Evolutionary conservation across 306 rosid genomes (phyloP), one percentile per base, ranked within the genome.

Genomic region (Castanopsis chinensis): DNA sequence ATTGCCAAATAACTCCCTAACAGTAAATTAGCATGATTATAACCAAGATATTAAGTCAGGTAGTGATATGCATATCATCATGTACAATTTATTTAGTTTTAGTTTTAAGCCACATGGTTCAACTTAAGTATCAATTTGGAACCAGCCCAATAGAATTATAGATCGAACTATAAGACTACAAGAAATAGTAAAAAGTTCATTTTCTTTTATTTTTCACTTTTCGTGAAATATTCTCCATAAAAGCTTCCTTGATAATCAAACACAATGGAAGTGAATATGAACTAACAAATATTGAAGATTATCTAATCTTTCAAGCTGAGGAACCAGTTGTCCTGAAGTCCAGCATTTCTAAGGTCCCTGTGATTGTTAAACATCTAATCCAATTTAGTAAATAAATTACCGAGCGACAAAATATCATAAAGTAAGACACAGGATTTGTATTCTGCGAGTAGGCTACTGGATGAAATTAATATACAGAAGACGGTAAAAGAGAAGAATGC

Each of bases 231-330:
- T 25, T 59, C 12, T 23, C 30, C 65, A 20, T 1, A 11, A 45
- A 10, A 45, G 4, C 52, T 45, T 45, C 23, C 32, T 23, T 23
- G 32, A 8, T 20, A 59, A 9, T 59, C 54, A 57, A 72, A 57
- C n/a, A 72, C 59, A 57, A 28, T 15, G 14, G 65, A 59, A 10
- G 32, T 20, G 17, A 35, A 51, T 35, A 3, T 13, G 41, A 52
- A 71, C 79, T 49, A 79, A 79, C 89, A 82, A 76, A 45, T 72
- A 76, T n/a, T 82, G 84, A 71, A 82, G 86, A 49, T 68, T 75
- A 18, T 75, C 20, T 77, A 82, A 79, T 32, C 41, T 69, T 72
- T 71, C 84, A 15, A 85, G 86, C 75, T 54, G 56, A 8, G 84
- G 79, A 57, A 72, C 25, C 23, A 82, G 76, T 37, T 55, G 71